Base-by-base conservation (phyloP, 345 rosid genomes). In the Citrus medica region DNA sequence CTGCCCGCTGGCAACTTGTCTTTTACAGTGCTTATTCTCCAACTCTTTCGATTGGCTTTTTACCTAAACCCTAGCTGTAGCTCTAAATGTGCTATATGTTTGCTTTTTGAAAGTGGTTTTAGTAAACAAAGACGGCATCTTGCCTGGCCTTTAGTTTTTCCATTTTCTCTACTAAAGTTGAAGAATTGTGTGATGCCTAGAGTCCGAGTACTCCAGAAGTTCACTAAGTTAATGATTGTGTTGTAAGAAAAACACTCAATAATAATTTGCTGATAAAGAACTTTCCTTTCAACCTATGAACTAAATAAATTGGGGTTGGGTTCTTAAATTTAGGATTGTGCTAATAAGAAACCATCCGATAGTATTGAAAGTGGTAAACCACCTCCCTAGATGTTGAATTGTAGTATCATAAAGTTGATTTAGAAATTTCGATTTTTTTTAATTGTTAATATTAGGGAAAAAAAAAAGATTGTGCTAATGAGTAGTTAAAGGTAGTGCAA, bases 51-150 rank as follows among this genome's bases (percentile, higher is more conserved):
- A 9, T 17, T 27, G 48, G 25, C 14, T 32, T 4, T 40, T n/a
- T 32, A 8, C 75, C 46, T 71, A 53, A 35, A 22, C 75, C 75
- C 42, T 72, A 40, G 46, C 19, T 9, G 22, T 24, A 28, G 60
- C 38, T 70, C 22, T 35, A 70, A 70, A 17, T 51, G 7, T 71
- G 21, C 12, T n/a, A 22, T 9, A 38, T 24, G 76, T 17, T 74
- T 73, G 77, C 77, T 9, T 74, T 74, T 38, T 40, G 8, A 60
- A 61, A 61, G 38, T 27, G 77, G 32, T 7, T 61, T 60, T 61
- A 56, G 56, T 25, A 24, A 24, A 19, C 5, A 74, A 61, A 53
- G 56, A 59, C 38, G 40, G 67, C 76, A 73, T 59, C 24, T 59
- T 62, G 2, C 63, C 25, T 27, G 28, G 40, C 27, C 24, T 27